Evolutionary conservation across 495 filamentous ascomycete genomes (phyloP).

Genomic region (Hyaloscypha hepaticicola): DNA sequence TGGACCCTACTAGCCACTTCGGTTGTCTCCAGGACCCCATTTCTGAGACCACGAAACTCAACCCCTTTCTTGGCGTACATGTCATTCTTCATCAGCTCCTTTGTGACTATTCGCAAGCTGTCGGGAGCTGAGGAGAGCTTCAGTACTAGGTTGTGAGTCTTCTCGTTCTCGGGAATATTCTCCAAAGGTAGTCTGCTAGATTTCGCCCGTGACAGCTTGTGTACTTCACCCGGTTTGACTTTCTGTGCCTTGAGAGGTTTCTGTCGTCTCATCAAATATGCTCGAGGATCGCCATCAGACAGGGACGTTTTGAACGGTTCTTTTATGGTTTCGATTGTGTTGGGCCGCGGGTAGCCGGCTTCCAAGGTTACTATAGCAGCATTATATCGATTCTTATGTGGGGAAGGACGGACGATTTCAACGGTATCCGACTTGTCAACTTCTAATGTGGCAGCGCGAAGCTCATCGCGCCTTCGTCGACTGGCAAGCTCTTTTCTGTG

Average conservation of each 20-base stretch:
- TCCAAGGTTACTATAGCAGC: slow-evolving; percentile 36
- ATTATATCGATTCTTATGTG: slow-evolving; percentile 40
- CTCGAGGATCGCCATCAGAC: slow-evolving; percentile 39
- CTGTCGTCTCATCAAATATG: slow-evolving; percentile 42
- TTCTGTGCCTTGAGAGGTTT: slow-evolving; percentile 31
- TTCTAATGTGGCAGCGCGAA: slow-evolving; percentile 13
- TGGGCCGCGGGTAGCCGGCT: not conserved
- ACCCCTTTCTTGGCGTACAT: slow-evolving; percentile 12
- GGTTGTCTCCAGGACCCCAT: slow-evolving; percentile 8
- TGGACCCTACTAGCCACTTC: slow-evolving; percentile 8
- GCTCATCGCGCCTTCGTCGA: slow-evolving; percentile 29
- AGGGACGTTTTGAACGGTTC: slow-evolving; percentile 35
- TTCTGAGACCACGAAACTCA: slow-evolving; percentile 6
- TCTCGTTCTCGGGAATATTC: slow-evolving; percentile 32
- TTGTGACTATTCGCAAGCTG: not conserved
- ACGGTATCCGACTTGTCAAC: not conserved
- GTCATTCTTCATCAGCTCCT: slow-evolving; percentile 7
- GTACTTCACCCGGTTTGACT: slow-evolving; percentile 19
- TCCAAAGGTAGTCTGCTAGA: slow-evolving; percentile 48
- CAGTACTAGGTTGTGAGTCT: slow-evolving; percentile 30
- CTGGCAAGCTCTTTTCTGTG: slow-evolving; percentile 34
- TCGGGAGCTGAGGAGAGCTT: not conserved
- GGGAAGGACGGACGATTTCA: slow-evolving; percentile 23
- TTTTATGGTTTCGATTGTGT: slow-evolving; percentile 3
- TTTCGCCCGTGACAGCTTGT: slow-evolving; percentile 38